Evolutionary conservation across 2,329 filamentous ascomycete species (phyloP).

Genomic region (Ophioceras dolichostomum): DNA sequence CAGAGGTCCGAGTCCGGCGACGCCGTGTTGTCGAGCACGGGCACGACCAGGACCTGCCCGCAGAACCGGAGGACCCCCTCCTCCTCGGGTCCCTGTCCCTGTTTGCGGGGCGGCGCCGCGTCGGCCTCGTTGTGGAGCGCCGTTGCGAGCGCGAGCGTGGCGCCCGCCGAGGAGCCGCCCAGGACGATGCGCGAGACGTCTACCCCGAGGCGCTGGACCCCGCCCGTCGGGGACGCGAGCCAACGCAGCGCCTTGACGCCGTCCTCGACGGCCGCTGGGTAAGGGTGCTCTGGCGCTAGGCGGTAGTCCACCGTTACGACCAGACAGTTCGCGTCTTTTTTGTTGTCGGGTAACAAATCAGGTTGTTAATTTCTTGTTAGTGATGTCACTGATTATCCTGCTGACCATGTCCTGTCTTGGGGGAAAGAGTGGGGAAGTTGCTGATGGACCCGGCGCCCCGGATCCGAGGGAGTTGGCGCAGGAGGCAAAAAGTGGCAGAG

Average conservation of each 20-base stretch:
- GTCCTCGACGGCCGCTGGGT: conserved; percentile 31
- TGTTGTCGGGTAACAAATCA: too few relatives aligned
- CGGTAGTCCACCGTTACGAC: conserved; percentile 42
- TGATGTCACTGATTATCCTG: too few relatives aligned
- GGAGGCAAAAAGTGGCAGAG: too few relatives aligned
- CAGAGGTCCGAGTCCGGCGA: neutral
- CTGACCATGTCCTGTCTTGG: too few relatives aligned
- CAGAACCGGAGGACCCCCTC: neutral
- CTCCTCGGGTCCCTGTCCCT: too few relatives aligned
- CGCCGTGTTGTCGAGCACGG: conserved; percentile 3
- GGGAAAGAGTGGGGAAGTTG: too few relatives aligned
- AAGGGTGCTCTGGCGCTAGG: conserved; percentile 33
- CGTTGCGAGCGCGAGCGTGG: conserved; percentile 10
- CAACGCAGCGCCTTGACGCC: conserved; percentile 14
- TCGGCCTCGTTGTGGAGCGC: conserved; percentile 16
- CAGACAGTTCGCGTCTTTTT: conserved; percentile 3
- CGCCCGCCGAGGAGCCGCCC: conserved; percentile 15
- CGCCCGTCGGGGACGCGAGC: conserved; percentile 19
- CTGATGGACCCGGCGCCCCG: too few relatives aligned
- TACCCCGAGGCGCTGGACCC: conserved; percentile 10
- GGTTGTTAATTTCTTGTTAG: too few relatives aligned
- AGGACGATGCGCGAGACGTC: conserved; percentile 13
- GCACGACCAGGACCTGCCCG: conserved; percentile 2
- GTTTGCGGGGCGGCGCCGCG: neutral
- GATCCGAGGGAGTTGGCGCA: too few relatives aligned